Conservation (phyloP, 257 asterid species). For the Jasminum sambac region DNA sequence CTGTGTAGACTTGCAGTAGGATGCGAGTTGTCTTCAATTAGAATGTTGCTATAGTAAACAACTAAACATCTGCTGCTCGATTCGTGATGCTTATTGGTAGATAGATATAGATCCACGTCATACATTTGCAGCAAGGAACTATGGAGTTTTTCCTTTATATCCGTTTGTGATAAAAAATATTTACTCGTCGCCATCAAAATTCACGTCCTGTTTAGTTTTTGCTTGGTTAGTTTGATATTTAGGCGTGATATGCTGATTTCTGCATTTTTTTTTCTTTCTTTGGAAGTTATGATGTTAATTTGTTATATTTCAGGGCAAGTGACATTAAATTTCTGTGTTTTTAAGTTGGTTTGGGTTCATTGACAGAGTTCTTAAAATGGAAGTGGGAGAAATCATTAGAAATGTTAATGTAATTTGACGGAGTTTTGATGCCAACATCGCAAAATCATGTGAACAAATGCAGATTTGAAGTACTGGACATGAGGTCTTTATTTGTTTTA, state of each 20-base stretch:
- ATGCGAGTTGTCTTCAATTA: neutral
- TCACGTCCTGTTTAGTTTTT: neutral
- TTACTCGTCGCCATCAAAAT: neutral
- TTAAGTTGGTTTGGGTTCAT: neutral
- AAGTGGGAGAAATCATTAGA: neutral
- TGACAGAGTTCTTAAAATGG: neutral
- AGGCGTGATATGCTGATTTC: neutral
- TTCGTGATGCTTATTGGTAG: conserved; percentile 12
- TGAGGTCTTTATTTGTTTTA: neutral
- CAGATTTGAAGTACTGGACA: neutral
- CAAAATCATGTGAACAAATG: neutral
- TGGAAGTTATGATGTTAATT: neutral
- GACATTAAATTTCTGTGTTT: neutral
- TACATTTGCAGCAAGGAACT: neutral
- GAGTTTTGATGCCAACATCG: neutral
- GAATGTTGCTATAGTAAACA: conserved; percentile 2
- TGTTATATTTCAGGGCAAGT: neutral
- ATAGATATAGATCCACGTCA: neutral
- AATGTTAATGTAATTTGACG: neutral
- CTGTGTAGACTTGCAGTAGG: neutral
- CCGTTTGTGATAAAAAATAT: neutral
- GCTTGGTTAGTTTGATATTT: neutral
- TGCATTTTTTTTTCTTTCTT: neutral
- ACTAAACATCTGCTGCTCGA: conserved; percentile 11
- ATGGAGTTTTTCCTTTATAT: conserved; percentile 18